phyloP scores from a whole-genome alignment of 2,329 filamentous ascomycete genomes.

The Neofusicoccum sp. region DNA sequence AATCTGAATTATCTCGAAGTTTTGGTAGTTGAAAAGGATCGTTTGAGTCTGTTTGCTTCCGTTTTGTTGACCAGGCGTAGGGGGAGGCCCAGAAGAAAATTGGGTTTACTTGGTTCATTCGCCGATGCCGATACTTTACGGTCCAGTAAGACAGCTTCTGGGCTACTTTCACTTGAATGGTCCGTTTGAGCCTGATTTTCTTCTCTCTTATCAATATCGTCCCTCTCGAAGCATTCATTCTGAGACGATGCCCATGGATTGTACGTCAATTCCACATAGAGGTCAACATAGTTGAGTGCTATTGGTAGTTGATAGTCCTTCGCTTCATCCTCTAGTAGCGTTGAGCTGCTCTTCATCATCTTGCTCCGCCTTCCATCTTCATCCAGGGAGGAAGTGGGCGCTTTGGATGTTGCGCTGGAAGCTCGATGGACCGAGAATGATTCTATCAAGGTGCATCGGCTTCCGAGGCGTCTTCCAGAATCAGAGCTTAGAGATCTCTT shows the following conservation, averaged over 20 bases:
- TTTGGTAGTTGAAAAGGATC: no score
- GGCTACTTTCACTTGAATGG: not conserved
- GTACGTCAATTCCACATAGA: conserved; percentile 1
- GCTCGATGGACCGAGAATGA: not conserved
- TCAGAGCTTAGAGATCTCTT: not conserved
- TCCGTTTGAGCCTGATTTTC: not conserved
- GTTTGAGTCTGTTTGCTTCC: no score
- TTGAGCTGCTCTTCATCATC: not conserved
- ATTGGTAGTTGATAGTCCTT: no score
- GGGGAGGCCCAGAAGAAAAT: no score
- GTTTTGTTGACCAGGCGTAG: no score
- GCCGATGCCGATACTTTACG: no score
- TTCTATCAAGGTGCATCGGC: not conserved
- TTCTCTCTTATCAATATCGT: not conserved
- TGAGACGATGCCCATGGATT: not conserved
- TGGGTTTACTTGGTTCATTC: no score
- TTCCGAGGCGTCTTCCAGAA: not conserved
- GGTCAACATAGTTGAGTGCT: not conserved
- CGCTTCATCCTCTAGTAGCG: not conserved
- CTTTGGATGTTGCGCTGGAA: not conserved
- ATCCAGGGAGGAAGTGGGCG: not conserved
- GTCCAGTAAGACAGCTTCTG: not conserved
- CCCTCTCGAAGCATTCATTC: no score
- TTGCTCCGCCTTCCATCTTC: not conserved
- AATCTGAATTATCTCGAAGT: no score